These are phyloP conservation scores for Arachnomyces sp. DNA, from an alignment of 2,329 filamentous ascomycete genomes.

Conservation along the genomic window DNA sequence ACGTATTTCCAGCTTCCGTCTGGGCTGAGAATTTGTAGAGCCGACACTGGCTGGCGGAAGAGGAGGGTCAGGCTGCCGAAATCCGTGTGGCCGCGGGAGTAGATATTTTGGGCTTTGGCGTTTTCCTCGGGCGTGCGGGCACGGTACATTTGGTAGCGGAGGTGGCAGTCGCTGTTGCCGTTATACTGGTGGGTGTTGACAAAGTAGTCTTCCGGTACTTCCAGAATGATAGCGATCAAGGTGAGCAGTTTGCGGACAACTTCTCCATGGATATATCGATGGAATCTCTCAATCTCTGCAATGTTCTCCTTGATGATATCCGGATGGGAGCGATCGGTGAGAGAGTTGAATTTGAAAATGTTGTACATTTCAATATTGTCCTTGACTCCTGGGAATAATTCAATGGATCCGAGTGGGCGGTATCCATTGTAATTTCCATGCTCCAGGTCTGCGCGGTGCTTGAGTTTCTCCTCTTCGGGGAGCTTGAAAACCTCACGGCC, in stretches of 20 bases:
- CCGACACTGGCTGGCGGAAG: constrained; percentile 53
- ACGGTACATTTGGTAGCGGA: constrained; percentile 57
- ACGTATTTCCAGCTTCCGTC: no score
- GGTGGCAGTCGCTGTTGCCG: constrained; percentile 51
- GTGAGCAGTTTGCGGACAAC: constrained; percentile 42
- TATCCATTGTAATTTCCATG: constrained; percentile 53
- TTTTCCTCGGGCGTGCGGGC: constrained; percentile 44
- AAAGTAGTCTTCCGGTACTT: constrained; percentile 54
- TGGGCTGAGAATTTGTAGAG: constrained; percentile 42
- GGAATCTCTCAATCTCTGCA: constrained; percentile 51
- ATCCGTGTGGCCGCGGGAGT: constrained; percentile 49
- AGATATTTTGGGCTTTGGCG: constrained; percentile 37
- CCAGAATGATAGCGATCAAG: constrained; percentile 54
- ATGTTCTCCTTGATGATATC: constrained; percentile 43
- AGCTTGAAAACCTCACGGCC: constrained; percentile 53
- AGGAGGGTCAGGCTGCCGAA: constrained; percentile 50
- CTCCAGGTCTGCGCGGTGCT: constrained; percentile 46
- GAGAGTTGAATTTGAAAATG: constrained; percentile 50
- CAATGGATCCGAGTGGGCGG: constrained; percentile 39
- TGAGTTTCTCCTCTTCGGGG: constrained; percentile 52
- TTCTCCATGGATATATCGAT: constrained; percentile 26
- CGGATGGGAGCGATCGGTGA: constrained; percentile 42
- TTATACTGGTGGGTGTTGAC: constrained; percentile 52
- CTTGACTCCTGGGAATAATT: constrained; percentile 33
- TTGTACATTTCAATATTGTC: constrained; percentile 57